Evolutionary conservation across 129 eudicot species (phyloP).

Genomic region (Oenanthe sinensis): DNA sequence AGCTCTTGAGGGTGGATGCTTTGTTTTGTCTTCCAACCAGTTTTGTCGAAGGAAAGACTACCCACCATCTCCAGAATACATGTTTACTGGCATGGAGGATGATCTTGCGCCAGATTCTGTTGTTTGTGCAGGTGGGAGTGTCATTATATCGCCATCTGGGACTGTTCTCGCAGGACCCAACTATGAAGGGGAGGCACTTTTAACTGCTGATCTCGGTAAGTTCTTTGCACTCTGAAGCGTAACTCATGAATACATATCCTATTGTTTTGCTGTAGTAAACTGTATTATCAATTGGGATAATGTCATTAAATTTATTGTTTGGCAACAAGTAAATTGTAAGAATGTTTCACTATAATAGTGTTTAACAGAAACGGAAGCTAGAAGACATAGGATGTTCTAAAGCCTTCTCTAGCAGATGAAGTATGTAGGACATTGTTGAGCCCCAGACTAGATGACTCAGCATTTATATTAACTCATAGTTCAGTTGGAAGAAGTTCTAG

Average conservation of each 20-base stretch:
- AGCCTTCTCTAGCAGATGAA: not conserved
- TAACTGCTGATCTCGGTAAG: slow-evolving; percentile 87
- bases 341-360: not conserved
- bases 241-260: not conserved
- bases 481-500: not conserved
- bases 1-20: slow-evolving; percentile 97
- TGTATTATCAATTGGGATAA: not conserved
- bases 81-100: slow-evolving; percentile 57
- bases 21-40: slow-evolving; percentile 88
- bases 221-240: not conserved
- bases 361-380: not conserved
- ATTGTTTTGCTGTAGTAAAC: not conserved
- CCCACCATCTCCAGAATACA: slow-evolving; percentile 89
- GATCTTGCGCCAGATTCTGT: slow-evolving; percentile 80
- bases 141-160: slow-evolving; percentile 85
- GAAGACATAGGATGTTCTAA: not conserved
- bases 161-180: slow-evolving; percentile 87
- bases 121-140: slow-evolving; percentile 96
- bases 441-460: not conserved
- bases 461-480: not conserved
- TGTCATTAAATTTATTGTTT: not conserved
- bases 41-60: slow-evolving; percentile 91
- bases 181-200: slow-evolving; percentile 87
- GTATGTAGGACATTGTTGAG: not conserved
- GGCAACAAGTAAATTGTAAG: not conserved